Base-by-base conservation (phyloP, 805 yeast genomes). In the Scheffersomyces lignosus region DNA sequence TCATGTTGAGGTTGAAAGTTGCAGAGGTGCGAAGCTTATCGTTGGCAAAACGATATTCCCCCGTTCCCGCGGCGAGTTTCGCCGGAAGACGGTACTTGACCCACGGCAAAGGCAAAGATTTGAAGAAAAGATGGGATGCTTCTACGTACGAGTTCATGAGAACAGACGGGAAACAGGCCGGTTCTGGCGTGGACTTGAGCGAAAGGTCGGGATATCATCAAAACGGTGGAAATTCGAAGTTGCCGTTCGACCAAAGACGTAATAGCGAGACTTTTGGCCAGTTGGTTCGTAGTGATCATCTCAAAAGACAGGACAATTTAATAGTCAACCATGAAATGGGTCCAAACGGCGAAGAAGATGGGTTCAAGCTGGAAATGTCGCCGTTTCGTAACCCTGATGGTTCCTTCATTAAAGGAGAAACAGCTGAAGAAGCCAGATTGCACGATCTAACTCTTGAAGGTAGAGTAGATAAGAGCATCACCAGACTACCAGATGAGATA, bases 401-500 rank as follows among this genome's bases (percentile, higher is more conserved):
- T n/a, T 40, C 65, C 3, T 62, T 62, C 23, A 55, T 66, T 4
- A 62, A 64, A 33, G 81, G 77, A 6, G 51, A 49, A 4, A 73
- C 62, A 23, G 60, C 78, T 22, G 64, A 62, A 36, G 80, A 75
- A 37, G 78, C 80, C 9, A 65, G 91, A 49, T 60, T 82, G 4
- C 75, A 80, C 47, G 77, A 77, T 0, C 62, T 62, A 15, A 87
- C 95, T 0, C 40, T 79, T 4, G 46, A 54, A 30, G 95, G 83
- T 0, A 67, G 81, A 40, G 70, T 73, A 8, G 76, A 75, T 29
- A 70, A 80, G 33, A 50, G 58, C 2, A 80, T 78, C 35, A 56
- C 82, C 4, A 60, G 58, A 33, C 53, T 89, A 13, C 95, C 95
- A 0, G 61, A 63, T 1, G 62, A 54, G 3, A 66, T 89, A 3